Evolutionary conservation across 2,329 filamentous ascomycete genomes (phyloP), one percentile per base, ranked within the genome.

Genomic region (Cladophialophora immunda): DNA sequence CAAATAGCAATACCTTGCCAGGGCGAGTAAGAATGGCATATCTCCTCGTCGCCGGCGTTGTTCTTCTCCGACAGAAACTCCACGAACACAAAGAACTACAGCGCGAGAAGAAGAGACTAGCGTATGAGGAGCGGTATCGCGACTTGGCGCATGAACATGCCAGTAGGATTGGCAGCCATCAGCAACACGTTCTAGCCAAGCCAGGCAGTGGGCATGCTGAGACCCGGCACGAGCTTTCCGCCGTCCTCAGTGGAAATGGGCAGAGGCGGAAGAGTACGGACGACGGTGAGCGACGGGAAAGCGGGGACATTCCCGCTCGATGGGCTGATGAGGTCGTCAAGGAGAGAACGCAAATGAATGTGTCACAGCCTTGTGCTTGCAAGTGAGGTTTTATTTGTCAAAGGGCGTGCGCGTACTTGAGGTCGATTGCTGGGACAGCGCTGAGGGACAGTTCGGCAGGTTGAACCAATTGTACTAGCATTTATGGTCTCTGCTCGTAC

Each of bases 1-100:
- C 19, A 4, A 47, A 11, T 13, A 47, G 9, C 8, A 11, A 47
- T 47, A 47, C 8, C 22, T 47, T 25, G 9, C 19, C 45, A 25
- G 2, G 9, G 11, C 8, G 19, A 25, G 1, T 3, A 9, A 36
- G 27, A 47, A 74, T 73, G 69, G 64, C 69, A 79, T 77, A 77
- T 27, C 79, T 78, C 72, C 75, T 83, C 52, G 76, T 69, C 45
- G 65, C 41, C n/a, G 61, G 61, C n/a, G 57, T 34, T 15, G 17
- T 64, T 8, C 41, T 63, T 22, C 30, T 68, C 29, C 32, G 45
- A 45, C 22, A 62, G 15, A 60, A 63, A 55, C 47, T 69, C 29
- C 58, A 69, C 22, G 58, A 62, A n/a, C 63, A 59, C 30, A 65
- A 65, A 41, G 52, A 67, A 19, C 47, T 36, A 15, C 65, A 68